phyloP scores from a whole-genome alignment of 2,329 filamentous ascomycete species.

The Penicillium sumatraense region DNA sequence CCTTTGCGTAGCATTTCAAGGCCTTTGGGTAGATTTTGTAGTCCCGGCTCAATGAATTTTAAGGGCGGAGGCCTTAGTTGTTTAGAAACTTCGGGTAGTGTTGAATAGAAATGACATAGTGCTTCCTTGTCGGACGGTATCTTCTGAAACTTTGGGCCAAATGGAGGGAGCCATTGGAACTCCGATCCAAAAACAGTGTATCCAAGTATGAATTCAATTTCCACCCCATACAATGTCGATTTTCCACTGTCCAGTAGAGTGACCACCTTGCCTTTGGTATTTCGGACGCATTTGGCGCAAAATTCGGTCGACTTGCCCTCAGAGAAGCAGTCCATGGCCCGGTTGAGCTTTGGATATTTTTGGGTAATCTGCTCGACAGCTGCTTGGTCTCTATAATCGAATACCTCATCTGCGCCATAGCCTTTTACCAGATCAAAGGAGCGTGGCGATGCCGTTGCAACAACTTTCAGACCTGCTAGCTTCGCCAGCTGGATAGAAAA shows the following conservation, averaged over 20 bases:
- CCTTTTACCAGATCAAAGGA: conserved; percentile 15
- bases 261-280: conserved; percentile 14
- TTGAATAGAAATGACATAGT: conserved; percentile 14
- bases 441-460: conserved; percentile 12
- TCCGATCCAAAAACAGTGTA: conserved; percentile 17
- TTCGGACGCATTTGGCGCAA: conserved; percentile 16
- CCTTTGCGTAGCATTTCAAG: conserved; percentile 14
- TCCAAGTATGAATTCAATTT: conserved; percentile 14
- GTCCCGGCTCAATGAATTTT: conserved; percentile 10
- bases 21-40: background rate
- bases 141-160: conserved; percentile 17
- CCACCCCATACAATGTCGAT: conserved; percentile 12
- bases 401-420: conserved; percentile 18
- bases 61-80: conserved; percentile 13
- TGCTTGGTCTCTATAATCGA: conserved; percentile 18
- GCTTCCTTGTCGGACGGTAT: conserved; percentile 14
- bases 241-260: conserved; percentile 14
- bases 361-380: conserved; percentile 15
- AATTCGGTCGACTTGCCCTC: conserved; percentile 17
- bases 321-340: conserved; percentile 21
- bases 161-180: conserved; percentile 17
- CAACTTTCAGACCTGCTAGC: conserved; percentile 31
- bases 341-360: conserved; percentile 15
- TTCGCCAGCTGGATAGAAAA: conserved; percentile 38
- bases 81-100: conserved; percentile 8